phyloP scores from a whole-genome alignment of 345 rosid genomes.

The Triadica sebifera region DNA sequence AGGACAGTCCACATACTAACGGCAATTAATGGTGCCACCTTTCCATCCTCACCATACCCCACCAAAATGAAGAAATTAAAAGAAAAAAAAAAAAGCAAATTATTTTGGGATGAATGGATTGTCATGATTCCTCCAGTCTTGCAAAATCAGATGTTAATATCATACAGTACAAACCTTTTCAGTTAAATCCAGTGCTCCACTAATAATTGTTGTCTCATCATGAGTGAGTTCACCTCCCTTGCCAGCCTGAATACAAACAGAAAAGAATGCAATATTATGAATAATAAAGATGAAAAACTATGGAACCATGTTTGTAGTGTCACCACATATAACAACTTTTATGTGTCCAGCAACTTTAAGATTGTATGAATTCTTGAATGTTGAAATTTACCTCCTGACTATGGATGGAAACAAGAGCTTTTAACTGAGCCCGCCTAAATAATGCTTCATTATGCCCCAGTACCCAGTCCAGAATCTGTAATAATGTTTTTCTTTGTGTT shows the following conservation, averaged over 20 bases:
- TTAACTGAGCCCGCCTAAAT: slow-evolving; percentile 92
- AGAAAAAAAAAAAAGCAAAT: not conserved
- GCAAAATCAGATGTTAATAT: not conserved
- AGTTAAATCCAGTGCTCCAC: slow-evolving; percentile 94
- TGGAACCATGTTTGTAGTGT: not conserved
- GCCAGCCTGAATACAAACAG: slow-evolving; percentile 65
- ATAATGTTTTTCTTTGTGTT: slow-evolving; percentile 13
- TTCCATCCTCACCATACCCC: not conserved
- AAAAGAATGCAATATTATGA: slow-evolving; percentile 28
- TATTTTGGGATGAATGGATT: too few species aligned
- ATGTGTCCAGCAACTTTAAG: not conserved
- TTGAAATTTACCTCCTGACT: slow-evolving; percentile 63
- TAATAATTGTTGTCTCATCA: slow-evolving; percentile 92
- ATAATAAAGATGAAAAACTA: slow-evolving; percentile 20
- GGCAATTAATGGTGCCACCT: not conserved
- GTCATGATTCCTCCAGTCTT: not conserved
- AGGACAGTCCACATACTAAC: not conserved
- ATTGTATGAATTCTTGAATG: slow-evolving; percentile 7
- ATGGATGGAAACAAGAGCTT: slow-evolving; percentile 93
- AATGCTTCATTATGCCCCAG: slow-evolving; percentile 86
- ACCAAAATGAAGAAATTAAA: too few species aligned
- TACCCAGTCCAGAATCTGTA: slow-evolving; percentile 80
- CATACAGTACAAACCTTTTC: slow-evolving; percentile 62
- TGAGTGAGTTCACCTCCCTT: slow-evolving; percentile 98
- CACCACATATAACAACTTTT: not conserved